Conservation (phyloP, 805 yeast species). For the Candida insectalens region DNA sequence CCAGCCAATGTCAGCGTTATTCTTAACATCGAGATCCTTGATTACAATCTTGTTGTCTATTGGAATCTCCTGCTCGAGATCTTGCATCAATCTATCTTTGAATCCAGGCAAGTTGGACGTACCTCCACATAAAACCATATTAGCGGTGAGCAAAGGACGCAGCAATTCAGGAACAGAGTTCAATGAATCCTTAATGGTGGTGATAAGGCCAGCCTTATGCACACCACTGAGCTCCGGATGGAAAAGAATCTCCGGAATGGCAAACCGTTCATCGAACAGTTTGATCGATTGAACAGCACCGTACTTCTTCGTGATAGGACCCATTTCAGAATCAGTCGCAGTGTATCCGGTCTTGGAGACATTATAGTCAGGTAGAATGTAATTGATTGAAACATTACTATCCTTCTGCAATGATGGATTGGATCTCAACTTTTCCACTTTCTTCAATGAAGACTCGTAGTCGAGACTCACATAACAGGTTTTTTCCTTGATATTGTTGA, state of each 20-base stretch:
- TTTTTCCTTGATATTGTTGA: conserved; percentile 78
- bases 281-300: conserved; percentile 55
- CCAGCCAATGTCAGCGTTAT: conserved; percentile 40
- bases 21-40: conserved; percentile 17
- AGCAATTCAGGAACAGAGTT: conserved; percentile 62
- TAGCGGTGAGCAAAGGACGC: conserved; percentile 68
- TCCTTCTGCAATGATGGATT: conserved; percentile 12
- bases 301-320: conserved; percentile 1
- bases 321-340: conserved; percentile 9
- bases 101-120: conserved; percentile 64
- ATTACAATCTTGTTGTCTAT: conserved; percentile 59
- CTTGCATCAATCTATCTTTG: conserved; percentile 46
- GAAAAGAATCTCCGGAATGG: conserved; percentile 78
- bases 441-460: conserved; percentile 27
- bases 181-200: conserved; percentile 59
- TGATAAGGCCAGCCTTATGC: conserved; percentile 70
- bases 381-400: conserved; percentile 41
- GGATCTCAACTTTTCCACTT: conserved; percentile 16
- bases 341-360: conserved; percentile 66
- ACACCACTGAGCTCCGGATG: conserved; percentile 78
- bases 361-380: conserved; percentile 81
- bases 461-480: conserved; percentile 61
- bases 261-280: conserved; percentile 77
- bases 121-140: conserved; percentile 79
- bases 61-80: conserved; percentile 59